Conservation (phyloP, 2,329 filamentous ascomycete genomes). For the Aciculosporium take region DNA sequence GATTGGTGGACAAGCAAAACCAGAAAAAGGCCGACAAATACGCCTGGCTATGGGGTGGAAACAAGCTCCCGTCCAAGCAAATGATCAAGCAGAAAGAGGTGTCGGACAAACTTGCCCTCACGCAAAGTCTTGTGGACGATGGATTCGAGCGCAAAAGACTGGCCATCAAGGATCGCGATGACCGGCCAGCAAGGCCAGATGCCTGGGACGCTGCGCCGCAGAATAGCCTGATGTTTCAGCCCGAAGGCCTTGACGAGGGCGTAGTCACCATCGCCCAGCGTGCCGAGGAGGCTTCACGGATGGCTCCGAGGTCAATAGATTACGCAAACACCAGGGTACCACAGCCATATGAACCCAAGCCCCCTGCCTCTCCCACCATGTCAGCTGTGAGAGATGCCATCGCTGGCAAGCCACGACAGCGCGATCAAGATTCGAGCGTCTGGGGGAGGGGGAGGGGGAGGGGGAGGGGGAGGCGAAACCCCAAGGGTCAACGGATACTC, state of each 20-base stretch:
- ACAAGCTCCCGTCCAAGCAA: slow-evolving; percentile 73
- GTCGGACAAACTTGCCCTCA: slow-evolving; percentile 35
- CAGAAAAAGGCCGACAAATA: slow-evolving; percentile 71
- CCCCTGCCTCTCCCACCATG: slow-evolving; percentile 65
- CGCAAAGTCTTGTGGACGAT: slow-evolving; percentile 36
- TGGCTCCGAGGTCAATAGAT: slow-evolving; percentile 61
- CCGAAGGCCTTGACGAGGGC: slow-evolving; percentile 47
- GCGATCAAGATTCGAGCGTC: slow-evolving; percentile 45
- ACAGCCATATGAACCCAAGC: slow-evolving; percentile 24
- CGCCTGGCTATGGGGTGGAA: slow-evolving; percentile 76
- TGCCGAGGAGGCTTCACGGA: slow-evolving; percentile 55
- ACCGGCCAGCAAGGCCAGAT: slow-evolving; percentile 63
- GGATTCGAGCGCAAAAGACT: slow-evolving; percentile 43
- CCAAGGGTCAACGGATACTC: slow-evolving; percentile 86
- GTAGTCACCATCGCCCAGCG: slow-evolving; percentile 50
- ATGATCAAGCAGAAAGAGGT: slow-evolving; percentile 54
- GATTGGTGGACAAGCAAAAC: slow-evolving; percentile 81
- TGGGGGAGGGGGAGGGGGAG: slow-evolving; percentile 50
- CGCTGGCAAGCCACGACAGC: slow-evolving; percentile 50
- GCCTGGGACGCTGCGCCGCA: slow-evolving; percentile 60
- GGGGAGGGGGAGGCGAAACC: slow-evolving; percentile 56
- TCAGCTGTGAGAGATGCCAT: slow-evolving; percentile 78
- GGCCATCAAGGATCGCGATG: slow-evolving; percentile 51
- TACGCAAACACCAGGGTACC: slow-evolving; percentile 76
- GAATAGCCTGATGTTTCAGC: slow-evolving; percentile 79